phyloP scores from a whole-genome alignment of 2,329 filamentous ascomycete species.

The Trichoderma asperellum region DNA sequence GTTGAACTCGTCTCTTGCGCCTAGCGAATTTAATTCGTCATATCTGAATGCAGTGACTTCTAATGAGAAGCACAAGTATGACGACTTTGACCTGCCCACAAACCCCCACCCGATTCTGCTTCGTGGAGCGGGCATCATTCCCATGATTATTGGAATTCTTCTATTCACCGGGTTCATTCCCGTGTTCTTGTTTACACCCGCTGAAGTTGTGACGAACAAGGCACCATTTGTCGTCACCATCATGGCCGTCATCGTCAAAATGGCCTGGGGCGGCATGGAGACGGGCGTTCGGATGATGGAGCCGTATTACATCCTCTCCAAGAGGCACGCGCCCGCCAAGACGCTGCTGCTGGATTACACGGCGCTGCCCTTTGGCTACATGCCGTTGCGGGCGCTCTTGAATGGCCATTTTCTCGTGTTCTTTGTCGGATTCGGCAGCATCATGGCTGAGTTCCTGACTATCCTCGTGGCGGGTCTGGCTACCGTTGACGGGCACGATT shows the following conservation, averaged over 20 bases:
- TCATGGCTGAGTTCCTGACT: conserved; percentile 74
- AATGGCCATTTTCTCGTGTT: conserved; percentile 70
- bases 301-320: conserved; percentile 72
- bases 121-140: conserved; percentile 60
- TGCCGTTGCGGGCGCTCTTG: conserved; percentile 63
- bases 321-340: conserved; percentile 65
- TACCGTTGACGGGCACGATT: conserved; percentile 65
- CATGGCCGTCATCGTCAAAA: conserved; percentile 67
- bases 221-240: conserved; percentile 68
- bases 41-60: conserved; percentile 42
- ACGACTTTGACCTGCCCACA: conserved; percentile 54
- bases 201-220: conserved; percentile 60
- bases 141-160: conserved; percentile 62
- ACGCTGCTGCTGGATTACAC: conserved; percentile 75
- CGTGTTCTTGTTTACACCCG: conserved; percentile 62
- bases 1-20: conserved; percentile 71
- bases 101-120: conserved; percentile 74
- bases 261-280: conserved; percentile 70
- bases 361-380: conserved; percentile 68
- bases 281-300: conserved; percentile 73
- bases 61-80: conserved; percentile 51
- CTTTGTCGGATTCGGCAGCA: conserved; percentile 69
- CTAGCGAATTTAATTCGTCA: conserved; percentile 54
- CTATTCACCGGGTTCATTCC: conserved; percentile 63
- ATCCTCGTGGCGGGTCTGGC: conserved; percentile 69